Base-by-base conservation (phyloP, 2,329 filamentous ascomycete species). In the Xylariaceae sp. region DNA sequence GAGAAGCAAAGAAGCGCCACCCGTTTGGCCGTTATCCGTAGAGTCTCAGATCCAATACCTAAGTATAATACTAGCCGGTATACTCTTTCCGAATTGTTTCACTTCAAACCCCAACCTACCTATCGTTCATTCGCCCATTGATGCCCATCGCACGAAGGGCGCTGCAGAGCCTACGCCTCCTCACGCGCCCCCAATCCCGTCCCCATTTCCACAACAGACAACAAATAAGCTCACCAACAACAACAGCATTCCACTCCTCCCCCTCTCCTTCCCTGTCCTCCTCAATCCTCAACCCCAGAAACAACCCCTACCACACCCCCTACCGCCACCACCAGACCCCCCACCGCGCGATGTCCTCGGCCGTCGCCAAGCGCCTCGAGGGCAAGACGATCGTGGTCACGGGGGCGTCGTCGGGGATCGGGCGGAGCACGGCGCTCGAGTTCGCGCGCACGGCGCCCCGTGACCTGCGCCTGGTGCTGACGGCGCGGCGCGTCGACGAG, bases 361-460 rank as follows among this genome's bases (percentile, higher is more conserved):
- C 90, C 40, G 86, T 89, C 76, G 82, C 82, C 61, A 89, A 91
- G 74, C 92, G 93, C 78, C 90, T 99, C 58, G 83, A 89, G 69
- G 92, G 92, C 83, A 98, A 98, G 79, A 98, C 92, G 3, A 81
- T 98, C 56, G 76, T 98, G 54, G 84, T 99, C 61, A 98, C 95
- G 4, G 95, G 95, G 54, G 95, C 95, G 29, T 95, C 89, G 3
- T 96, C 91, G 19, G 95, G 95, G 60, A 98, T 99, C 74, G 95
- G 95, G 20, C 85, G 83, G 53, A 85, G 83, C 66, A 89, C 84
- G 18, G 95, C 93, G n/a, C 79, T 95, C 63, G 95, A 98, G 74
- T 99, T 98, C 70, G 95, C 95, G 21, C 86, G 91, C 54, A 93
- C 93, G 1, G 84, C 89, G 20, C 91, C 89, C 53, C 81, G 87